Base-by-base conservation (phyloP, 2,329 filamentous ascomycete genomes). In the Aspergillus fischeri region DNA sequence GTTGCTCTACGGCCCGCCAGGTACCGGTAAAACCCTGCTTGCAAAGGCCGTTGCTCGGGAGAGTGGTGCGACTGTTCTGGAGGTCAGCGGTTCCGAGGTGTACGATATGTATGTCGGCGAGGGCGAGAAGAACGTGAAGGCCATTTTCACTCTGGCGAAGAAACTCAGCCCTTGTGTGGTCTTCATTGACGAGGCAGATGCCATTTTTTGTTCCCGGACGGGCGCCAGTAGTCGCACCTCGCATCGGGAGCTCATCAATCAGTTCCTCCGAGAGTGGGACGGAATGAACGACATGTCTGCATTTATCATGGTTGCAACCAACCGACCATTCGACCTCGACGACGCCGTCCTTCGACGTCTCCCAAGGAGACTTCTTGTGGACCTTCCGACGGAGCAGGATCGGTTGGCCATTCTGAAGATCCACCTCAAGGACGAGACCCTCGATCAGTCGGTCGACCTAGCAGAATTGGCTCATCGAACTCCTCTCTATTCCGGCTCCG, bases 301-400 rank as follows among this genome's bases (percentile, higher is more conserved):
- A 2, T 97, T 99, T 72, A 93, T 99, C 73, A 97, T 99, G 92
- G 92, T 97, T 0, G 93, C 94, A 28, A 97, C 92, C 8, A 97
- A 99, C 73, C 83, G 93, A 9, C 94, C 94, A 0, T 97, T 96
- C 68, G 94, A 97, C 68, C 84, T 99, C 1, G 94, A 99, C 67
- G 77, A 80, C 48, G 81, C 80, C 3, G 76, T 81, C 21, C 73
- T 83, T 24, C 77, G 81, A 20, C 78, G 81, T 52, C 71, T 81
- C 3, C 80, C 80, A 1, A 70, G 78, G 27, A 74, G 78, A 49
- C 71, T 83, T 9, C 71, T 80, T 1, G 74, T 83, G 20, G 79
- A 80, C 60, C 69, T 83, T 2, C 80, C 81, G 0, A 74, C 70
- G 0, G 73, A 77, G 58, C 56, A 74, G 54, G 77, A 80, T 55